These are phyloP conservation scores for Penicillium glabrum DNA, from an alignment of 2,329 filamentous ascomycete species.

Conservation along the genomic window DNA sequence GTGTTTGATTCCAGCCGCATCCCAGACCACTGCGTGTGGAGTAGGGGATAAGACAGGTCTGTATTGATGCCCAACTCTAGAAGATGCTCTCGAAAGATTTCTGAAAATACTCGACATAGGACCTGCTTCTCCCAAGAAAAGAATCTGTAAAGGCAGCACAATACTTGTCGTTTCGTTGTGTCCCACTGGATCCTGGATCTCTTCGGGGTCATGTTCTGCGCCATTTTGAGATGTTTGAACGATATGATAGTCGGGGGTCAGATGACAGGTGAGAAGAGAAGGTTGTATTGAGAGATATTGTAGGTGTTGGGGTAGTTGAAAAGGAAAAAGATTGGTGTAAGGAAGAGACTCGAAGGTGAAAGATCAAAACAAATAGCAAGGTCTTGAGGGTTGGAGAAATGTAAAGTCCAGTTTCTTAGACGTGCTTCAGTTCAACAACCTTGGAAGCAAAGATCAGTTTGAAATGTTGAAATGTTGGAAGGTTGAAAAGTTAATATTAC, in stretches of 20 bases:
- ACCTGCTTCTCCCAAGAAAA: slow-evolving; percentile 13
- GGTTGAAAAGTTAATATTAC: too few species aligned
- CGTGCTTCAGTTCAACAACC: too few species aligned
- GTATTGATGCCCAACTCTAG: slow-evolving; percentile 17
- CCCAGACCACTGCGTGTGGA: slow-evolving; percentile 25
- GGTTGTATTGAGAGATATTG: neutral
- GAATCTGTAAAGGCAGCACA: slow-evolving; percentile 29
- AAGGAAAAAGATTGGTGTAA: neutral
- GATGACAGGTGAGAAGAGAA: neutral
- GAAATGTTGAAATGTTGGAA: too few species aligned
- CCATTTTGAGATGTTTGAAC: neutral
- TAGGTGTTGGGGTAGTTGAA: too few species aligned
- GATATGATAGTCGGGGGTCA: neutral
- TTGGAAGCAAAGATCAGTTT: too few species aligned
- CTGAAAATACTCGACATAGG: slow-evolving; percentile 28
- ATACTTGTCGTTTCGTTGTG: slow-evolving; percentile 3
- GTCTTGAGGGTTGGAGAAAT: too few species aligned
- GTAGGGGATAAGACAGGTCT: neutral
- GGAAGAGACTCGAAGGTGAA: neutral
- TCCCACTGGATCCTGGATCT: neutral
- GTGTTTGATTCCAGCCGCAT: slow-evolving; percentile 15
- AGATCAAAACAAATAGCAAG: neutral
- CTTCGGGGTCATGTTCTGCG: neutral
- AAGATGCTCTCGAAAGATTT: slow-evolving; percentile 22
- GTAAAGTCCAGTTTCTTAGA: too few species aligned